phyloP scores from a whole-genome alignment of 2,329 filamentous ascomycete genomes.

The Talaromyces sp. region DNA sequence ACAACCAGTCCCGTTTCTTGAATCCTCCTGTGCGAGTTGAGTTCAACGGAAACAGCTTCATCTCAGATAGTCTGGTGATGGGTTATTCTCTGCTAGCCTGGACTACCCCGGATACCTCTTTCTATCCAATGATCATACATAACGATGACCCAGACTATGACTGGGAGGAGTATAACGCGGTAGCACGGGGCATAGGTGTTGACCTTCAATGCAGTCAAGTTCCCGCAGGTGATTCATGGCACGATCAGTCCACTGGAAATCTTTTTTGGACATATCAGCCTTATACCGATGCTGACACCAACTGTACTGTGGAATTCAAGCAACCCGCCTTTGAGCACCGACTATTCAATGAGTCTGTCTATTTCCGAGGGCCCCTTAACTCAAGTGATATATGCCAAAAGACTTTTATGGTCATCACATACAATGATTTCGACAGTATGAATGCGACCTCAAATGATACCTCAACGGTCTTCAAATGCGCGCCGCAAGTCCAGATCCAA shows the following conservation, averaged over 20 bases:
- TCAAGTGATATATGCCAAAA: not conserved
- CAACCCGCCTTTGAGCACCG: not conserved
- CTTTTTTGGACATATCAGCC: not conserved
- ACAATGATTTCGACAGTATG: not conserved
- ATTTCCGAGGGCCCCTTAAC: not conserved
- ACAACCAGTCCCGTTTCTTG: slow-evolving; percentile 9
- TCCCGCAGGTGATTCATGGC: not conserved
- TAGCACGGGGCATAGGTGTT: slow-evolving; percentile 11
- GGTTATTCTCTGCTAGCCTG: slow-evolving; percentile 14
- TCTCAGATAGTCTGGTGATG: slow-evolving; percentile 12
- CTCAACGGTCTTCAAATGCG: slow-evolving; percentile 14
- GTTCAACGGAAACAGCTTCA: slow-evolving; percentile 6
- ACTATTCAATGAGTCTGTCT: not conserved
- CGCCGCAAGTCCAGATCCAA: slow-evolving; percentile 12
- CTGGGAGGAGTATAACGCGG: slow-evolving; percentile 8
- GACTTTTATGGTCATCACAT: not conserved
- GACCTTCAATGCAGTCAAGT: slow-evolving; percentile 13
- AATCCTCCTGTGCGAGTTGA: slow-evolving; percentile 1
- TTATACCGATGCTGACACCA: not conserved
- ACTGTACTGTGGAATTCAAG: not conserved
- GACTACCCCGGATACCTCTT: slow-evolving; percentile 11
- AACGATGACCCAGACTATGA: slow-evolving; percentile 12
- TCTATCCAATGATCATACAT: slow-evolving; percentile 10
- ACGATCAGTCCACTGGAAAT: not conserved
- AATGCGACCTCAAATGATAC: not conserved